Percentiles rank a stretch among this genome's conserved stretches.
These are phyloP conservation scores for Aschersonia sp. DNA, from an alignment of 2,329 filamentous ascomycete species.

Conservation along the genomic window DNA sequence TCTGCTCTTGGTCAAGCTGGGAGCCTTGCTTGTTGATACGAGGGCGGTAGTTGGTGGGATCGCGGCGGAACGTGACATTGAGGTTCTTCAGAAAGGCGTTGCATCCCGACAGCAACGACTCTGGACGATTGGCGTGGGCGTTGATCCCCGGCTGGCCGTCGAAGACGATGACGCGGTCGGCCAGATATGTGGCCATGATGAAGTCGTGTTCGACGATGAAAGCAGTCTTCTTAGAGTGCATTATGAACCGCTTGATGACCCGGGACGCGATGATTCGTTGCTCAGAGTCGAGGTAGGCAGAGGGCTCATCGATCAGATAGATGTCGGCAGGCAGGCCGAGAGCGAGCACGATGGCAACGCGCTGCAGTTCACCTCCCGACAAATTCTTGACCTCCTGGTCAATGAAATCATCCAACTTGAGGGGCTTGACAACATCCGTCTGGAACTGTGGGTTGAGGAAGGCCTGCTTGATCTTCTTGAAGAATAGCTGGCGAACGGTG, in stretches of 20 bases:
- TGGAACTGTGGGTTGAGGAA: constrained; percentile 98
- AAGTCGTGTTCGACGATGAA: constrained; percentile 99
- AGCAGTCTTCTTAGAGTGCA: constrained; percentile 99
- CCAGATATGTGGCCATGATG: constrained; percentile 71
- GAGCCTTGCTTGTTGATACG: constrained; percentile 97
- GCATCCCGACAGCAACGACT: constrained; percentile 88
- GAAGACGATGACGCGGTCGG: constrained; percentile 97
- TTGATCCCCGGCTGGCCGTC: constrained; percentile 85
- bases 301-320: constrained; percentile 96
- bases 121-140: constrained; percentile 75
- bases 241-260: constrained; percentile 99
- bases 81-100: constrained; percentile 94
- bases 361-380: constrained; percentile 97
- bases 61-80: constrained; percentile 95
- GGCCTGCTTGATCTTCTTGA: constrained; percentile 97
- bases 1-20: constrained; percentile 97
- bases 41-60: constrained; percentile 88
- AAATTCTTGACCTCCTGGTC: constrained; percentile 99
- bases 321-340: constrained; percentile 93
- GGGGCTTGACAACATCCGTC: constrained; percentile 98
- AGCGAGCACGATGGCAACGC: constrained; percentile 95
- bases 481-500: constrained; percentile 93
- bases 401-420: constrained; percentile 97
- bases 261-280: constrained; percentile 95
- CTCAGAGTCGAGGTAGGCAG: constrained; percentile 94